Conservation (phyloP, 768 basidiomycete genomes). For the Lactifluus piperatus region DNA sequence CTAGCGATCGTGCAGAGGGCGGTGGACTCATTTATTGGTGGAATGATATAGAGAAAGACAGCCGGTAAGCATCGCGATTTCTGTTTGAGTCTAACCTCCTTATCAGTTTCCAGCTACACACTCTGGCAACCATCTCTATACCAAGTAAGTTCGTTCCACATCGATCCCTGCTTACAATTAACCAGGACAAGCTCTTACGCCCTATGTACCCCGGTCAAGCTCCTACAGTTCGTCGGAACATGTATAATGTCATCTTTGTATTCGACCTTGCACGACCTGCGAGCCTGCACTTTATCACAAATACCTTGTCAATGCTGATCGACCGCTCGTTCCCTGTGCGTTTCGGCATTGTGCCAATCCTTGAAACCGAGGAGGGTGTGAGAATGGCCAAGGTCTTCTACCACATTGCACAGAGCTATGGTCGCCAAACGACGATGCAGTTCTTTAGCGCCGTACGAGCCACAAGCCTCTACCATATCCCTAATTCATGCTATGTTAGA, state of each 20-base stretch:
- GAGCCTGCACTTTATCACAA: constrained; percentile 53
- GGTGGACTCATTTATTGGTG: constrained; percentile 72
- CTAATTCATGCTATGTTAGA: background rate
- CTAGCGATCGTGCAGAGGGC: constrained; percentile 77
- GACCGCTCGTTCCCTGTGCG: constrained; percentile 65
- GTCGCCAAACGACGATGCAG: background rate
- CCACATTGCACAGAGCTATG: constrained; percentile 5
- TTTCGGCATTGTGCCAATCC: constrained; percentile 77
- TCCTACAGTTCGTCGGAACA: constrained; percentile 61
- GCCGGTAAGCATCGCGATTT: constrained; percentile 35
- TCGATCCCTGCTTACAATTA: constrained; percentile 3
- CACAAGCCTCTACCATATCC: background rate
- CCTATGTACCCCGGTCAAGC: constrained; percentile 76
- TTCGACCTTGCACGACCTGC: constrained; percentile 66
- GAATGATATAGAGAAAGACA: constrained; percentile 88
- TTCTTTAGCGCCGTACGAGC: constrained; percentile 1
- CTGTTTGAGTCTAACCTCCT: background rate
- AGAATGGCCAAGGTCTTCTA: constrained; percentile 32
- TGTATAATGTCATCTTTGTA: constrained; percentile 76
- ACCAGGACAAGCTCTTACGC: constrained; percentile 51
- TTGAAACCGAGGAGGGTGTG: constrained; percentile 40
- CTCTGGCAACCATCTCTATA: constrained; percentile 44
- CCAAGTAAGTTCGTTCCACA: constrained; percentile 27
- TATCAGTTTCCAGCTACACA: constrained; percentile 35
- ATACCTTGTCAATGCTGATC: constrained; percentile 61